Percentiles rank a stretch among this genome's conserved stretches.
These are phyloP conservation scores for Fusarium abutilonis DNA, from an alignment of 2,329 filamentous ascomycete genomes.

Conservation along the genomic window DNA sequence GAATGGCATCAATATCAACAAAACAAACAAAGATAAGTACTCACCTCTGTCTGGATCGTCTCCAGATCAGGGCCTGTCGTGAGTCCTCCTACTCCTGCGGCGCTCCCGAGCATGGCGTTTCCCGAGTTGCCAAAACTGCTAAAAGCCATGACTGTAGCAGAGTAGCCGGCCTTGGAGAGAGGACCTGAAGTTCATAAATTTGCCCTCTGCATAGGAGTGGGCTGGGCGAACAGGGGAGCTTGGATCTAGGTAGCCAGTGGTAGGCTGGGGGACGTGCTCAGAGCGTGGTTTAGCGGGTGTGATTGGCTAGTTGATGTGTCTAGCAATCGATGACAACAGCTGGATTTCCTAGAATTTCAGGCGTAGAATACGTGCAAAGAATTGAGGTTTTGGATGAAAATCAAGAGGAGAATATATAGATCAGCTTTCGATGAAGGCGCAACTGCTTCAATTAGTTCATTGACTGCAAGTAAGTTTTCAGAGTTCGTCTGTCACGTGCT, in stretches of 20 bases:
- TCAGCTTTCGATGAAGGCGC: background rate
- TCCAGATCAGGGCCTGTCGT: conserved; percentile 72
- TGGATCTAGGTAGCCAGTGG: conserved; percentile 23
- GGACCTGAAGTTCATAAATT: conserved; percentile 46
- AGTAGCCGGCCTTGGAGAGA: conserved; percentile 48
- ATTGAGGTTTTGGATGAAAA: background rate
- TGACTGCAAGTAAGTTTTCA: conserved; percentile 31
- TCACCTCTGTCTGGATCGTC: conserved; percentile 84
- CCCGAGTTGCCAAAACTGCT: conserved; percentile 64
- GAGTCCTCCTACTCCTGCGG: conserved; percentile 51
- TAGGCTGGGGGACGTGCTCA: conserved; percentile 42
- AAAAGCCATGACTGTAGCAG: conserved; percentile 69
- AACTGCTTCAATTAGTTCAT: conserved; percentile 13
- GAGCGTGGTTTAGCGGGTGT: conserved; percentile 9
- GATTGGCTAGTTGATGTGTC: conserved; percentile 38
- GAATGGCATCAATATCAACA: conserved; percentile 25
- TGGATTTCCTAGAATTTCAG: conserved; percentile 9
- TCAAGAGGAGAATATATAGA: background rate
- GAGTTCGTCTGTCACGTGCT: conserved; percentile 43
- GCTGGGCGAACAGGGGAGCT: conserved; percentile 37
- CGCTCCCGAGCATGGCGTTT: conserved; percentile 55
- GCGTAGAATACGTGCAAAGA: conserved; percentile 5
- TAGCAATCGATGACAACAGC: conserved; percentile 8
- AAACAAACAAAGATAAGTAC: conserved; percentile 37
- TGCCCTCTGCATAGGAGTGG: conserved; percentile 41